phyloP scores from a whole-genome alignment of 306 rosid genomes.

The Gastrolobium bilobum region DNA sequence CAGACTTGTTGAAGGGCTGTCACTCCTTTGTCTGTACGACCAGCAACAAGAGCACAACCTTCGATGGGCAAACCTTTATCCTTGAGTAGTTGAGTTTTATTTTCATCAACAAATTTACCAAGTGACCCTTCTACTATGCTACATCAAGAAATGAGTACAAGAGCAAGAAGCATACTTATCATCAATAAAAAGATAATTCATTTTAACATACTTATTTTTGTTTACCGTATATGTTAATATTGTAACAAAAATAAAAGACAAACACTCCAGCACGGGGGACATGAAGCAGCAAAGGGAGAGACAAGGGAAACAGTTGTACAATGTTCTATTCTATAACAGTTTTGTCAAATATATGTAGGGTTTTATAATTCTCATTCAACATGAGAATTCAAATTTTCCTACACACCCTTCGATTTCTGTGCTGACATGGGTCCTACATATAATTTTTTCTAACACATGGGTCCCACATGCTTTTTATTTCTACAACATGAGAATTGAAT shows the following conservation, averaged over 20 bases:
- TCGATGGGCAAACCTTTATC: slow-evolving; percentile 80
- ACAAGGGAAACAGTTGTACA: slow-evolving; percentile 21
- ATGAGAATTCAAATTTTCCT: no score
- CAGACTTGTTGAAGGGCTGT: slow-evolving; percentile 94
- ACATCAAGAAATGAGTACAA: slow-evolving; percentile 42
- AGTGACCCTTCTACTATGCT: slow-evolving; percentile 76
- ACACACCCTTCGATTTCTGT: no score
- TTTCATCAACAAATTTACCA: slow-evolving; percentile 91
- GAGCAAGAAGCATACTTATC: slow-evolving; percentile 41
- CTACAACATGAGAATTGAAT: no score
- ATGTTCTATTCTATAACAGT: not conserved
- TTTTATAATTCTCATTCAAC: no score
- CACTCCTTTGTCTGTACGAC: slow-evolving; percentile 99
- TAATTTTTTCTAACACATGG: no score
- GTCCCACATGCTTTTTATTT: no score
- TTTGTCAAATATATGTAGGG: not conserved
- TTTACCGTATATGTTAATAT: not conserved
- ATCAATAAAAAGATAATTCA: slow-evolving; percentile 20
- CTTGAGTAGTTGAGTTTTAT: slow-evolving; percentile 69
- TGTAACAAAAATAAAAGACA: slow-evolving; percentile 3
- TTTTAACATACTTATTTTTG: not conserved
- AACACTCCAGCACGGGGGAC: not conserved
- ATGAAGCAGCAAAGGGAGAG: slow-evolving; percentile 27
- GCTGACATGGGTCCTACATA: no score
- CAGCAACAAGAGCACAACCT: slow-evolving; percentile 86